Evolutionary conservation across 2,329 filamentous ascomycete genomes (phyloP), one percentile per base, ranked within the genome.

Genomic region (Pseudogymnoascus sp.): DNA sequence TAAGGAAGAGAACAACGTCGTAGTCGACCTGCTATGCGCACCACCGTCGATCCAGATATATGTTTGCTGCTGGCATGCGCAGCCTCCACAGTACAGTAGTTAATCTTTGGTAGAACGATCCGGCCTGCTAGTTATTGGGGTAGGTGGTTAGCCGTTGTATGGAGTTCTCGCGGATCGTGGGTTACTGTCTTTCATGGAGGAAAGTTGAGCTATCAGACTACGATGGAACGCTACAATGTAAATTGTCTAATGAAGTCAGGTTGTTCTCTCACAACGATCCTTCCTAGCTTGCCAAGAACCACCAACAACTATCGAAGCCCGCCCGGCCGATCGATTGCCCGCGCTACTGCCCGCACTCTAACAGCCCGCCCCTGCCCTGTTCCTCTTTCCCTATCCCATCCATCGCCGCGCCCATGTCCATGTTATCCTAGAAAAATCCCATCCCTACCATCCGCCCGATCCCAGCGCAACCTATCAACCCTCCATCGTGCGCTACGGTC

Each of bases 371-470:
- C 54, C 41, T 38, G 20, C 18, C 57, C 54, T 28, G 25, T 38
- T 38, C 57, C 37, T 50, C 30, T 37, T 54, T 33, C 30, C 41
- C 47, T 28, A 28, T 39, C 25, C 22, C 59, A 58, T 30, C 16
- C 22, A 41, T 12, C 60, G 61, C 59, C 64, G 65, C 64, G 62
- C 25, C 12, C 14, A 57, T 18, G 60, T 61, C 61, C 64, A 65
- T 65, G 62, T 62, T 57, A n/a, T 54, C 38, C 33, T 39, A 63
- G 39, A 43, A 43, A 25, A 25, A n/a, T 20, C 20, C 39, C 25
- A 43, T 43, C 38, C 38, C 8, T 20, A 16, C 35, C 16, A 12
- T 11, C 39, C 22, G n/a, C 14, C 14, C 14, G 22, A 47, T 28
- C 22, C 14, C 14, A 47, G 12, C 14, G 12, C 41, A 47, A 12